Conservation (phyloP, 1,284 basidiomycete genomes). For the Coniferiporia weirii region DNA sequence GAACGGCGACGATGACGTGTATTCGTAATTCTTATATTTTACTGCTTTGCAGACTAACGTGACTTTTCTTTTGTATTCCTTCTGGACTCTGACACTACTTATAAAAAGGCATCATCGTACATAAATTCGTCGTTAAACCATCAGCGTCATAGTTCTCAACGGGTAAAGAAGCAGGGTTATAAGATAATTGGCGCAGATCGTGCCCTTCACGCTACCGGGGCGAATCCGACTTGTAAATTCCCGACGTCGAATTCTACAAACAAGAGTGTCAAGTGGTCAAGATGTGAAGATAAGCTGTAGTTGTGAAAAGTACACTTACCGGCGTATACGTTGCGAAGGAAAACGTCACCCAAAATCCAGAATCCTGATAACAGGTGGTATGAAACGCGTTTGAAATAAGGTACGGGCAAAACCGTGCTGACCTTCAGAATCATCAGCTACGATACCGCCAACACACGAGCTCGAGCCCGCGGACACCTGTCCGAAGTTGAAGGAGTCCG, state of each 20-base stretch:
- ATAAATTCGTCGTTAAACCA: not conserved
- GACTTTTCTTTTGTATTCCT: not conserved
- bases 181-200: not conserved
- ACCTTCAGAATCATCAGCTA: constrained; percentile 12
- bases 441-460: constrained; percentile 22
- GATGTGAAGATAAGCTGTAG: not conserved
- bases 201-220: not conserved
- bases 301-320: constrained; percentile 7
- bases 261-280: not conserved
- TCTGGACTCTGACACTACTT: not conserved
- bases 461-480: constrained; percentile 19
- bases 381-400: not conserved
- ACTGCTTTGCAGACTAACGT: not conserved
- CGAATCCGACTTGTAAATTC: constrained; percentile 6
- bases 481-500: constrained; percentile 22
- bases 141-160: too few species aligned
- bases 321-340: constrained; percentile 22
- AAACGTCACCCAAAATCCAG: constrained; percentile 23
- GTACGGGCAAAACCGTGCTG: not conserved
- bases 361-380: constrained; percentile 8
- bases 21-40: not conserved
- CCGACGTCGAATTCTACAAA: constrained; percentile 20
- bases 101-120: not conserved
- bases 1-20: constrained; percentile 3
- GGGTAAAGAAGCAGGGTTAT: not conserved